These are phyloP conservation scores for Usnea hakonensis DNA, from an alignment of 495 filamentous ascomycete species.

Conservation along the genomic window DNA sequence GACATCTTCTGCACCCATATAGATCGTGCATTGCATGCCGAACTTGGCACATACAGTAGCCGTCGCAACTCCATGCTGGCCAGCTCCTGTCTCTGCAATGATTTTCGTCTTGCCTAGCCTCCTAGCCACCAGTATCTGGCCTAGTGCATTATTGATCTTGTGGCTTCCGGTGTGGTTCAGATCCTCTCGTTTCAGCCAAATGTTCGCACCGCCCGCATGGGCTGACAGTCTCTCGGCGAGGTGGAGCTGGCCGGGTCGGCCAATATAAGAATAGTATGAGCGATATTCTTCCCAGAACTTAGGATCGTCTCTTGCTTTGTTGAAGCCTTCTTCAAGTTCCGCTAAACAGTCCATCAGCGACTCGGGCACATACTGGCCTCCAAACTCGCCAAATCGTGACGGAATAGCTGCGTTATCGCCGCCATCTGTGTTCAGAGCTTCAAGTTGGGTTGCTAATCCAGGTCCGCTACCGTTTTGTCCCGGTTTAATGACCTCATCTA, in stretches of 20 bases:
- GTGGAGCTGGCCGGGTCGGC: constrained; percentile 85
- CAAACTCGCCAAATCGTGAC: constrained; percentile 89
- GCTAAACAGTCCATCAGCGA: constrained; percentile 94
- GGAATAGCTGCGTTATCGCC: constrained; percentile 53
- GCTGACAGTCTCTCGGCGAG: constrained; percentile 80
- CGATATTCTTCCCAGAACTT: constrained; percentile 96
- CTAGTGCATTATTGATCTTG: constrained; percentile 96
- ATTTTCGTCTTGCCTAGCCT: constrained; percentile 85
- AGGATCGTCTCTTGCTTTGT: constrained; percentile 73
- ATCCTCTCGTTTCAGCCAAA: constrained; percentile 94
- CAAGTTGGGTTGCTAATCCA: constrained; percentile 63
- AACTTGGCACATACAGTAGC: constrained; percentile 96
- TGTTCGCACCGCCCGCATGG: constrained; percentile 79
- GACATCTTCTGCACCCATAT: constrained; percentile 95
- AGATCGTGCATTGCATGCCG: constrained; percentile 90
- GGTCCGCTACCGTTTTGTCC: constrained; percentile 49
- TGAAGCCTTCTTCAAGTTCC: constrained; percentile 88
- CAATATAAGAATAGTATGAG: constrained; percentile 97
- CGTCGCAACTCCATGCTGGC: constrained; percentile 91
- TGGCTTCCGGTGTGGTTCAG: constrained; percentile 81
- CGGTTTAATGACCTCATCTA: constrained; percentile 56
- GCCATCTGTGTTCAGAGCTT: constrained; percentile 54
- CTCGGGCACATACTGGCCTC: constrained; percentile 98
- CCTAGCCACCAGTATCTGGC: constrained; percentile 75
- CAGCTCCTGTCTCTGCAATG: constrained; percentile 94